Percentiles rank a stretch among this genome's conserved stretches.
Conservation (phyloP, 2,329 filamentous ascomycete genomes). For the Mollisia scopiformis region DNA sequence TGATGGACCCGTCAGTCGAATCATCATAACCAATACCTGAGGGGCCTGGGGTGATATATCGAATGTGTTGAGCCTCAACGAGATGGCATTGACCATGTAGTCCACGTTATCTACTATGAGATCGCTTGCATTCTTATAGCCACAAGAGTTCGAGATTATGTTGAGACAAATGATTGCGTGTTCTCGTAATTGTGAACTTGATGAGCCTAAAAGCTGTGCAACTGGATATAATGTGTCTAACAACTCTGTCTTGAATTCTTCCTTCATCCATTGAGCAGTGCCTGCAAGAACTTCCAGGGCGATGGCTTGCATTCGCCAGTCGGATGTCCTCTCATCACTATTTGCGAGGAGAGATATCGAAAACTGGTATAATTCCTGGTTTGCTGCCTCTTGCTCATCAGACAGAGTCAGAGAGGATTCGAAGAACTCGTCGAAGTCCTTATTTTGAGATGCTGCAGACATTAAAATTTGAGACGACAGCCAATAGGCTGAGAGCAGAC, state of each 20-base stretch:
- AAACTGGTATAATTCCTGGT: constrained; percentile 64
- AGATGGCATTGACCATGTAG: constrained; percentile 93
- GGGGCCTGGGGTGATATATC: constrained; percentile 91
- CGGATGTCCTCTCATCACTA: constrained; percentile 48
- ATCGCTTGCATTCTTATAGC: constrained; percentile 73
- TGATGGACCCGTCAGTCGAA: constrained; percentile 78
- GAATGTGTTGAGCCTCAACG: constrained; percentile 85
- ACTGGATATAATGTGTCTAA: constrained; percentile 91
- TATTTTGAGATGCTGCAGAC: constrained; percentile 52
- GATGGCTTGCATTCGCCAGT: constrained; percentile 78
- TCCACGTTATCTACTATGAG: constrained; percentile 91
- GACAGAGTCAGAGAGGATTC: constrained; percentile 50
- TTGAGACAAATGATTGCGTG: constrained; percentile 87
- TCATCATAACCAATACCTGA: constrained; percentile 92
- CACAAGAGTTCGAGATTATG: constrained; percentile 73
- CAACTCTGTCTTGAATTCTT: constrained; percentile 79
- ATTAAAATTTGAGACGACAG: constrained; percentile 74
- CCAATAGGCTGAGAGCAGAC: constrained; percentile 77
- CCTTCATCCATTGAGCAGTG: constrained; percentile 67
- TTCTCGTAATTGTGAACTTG: constrained; percentile 66
- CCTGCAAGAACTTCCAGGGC: constrained; percentile 81
- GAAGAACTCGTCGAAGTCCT: constrained; percentile 68
- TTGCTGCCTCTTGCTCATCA: constrained; percentile 47
- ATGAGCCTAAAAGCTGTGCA: constrained; percentile 83
- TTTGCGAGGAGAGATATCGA: constrained; percentile 65